phyloP scores from a whole-genome alignment of 345 rosid species.

The Passiflora organensis region DNA sequence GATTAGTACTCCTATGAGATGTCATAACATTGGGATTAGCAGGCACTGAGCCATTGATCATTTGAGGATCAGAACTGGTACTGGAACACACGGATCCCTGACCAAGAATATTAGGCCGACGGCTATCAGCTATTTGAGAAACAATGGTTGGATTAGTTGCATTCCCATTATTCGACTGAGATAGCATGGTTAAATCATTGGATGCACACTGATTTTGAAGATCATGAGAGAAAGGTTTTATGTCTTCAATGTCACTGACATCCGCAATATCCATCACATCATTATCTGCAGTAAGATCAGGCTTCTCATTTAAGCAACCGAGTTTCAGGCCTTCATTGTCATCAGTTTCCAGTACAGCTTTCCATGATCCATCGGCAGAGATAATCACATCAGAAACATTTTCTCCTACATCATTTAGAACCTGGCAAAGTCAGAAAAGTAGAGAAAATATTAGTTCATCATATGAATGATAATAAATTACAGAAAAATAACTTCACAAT shows the following conservation, averaged over 20 bases:
- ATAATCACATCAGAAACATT: constrained; percentile 59
- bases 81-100: constrained; percentile 21
- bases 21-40: constrained; percentile 31
- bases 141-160: constrained; percentile 23
- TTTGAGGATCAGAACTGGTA: constrained; percentile 22
- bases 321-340: constrained; percentile 27
- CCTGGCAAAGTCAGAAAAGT: constrained; percentile 28
- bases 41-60: constrained; percentile 20
- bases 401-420: constrained; percentile 59
- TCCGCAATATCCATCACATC: constrained; percentile 69
- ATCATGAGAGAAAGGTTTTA: constrained; percentile 39
- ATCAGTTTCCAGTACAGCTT: constrained; percentile 49
- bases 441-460: constrained; percentile 2
- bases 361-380: constrained; percentile 85
- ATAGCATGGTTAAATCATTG: constrained; percentile 6
- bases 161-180: constrained; percentile 13
- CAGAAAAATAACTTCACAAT: constrained; percentile 5
- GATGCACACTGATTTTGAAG: constrained; percentile 5
- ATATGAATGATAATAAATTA: not conserved
- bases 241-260: constrained; percentile 48
- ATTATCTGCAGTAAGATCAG: constrained; percentile 28
- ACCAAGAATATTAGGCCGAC: constrained; percentile 28
- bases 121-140: constrained; percentile 25
- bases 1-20: constrained; percentile 18
- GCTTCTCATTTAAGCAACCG: constrained; percentile 20